These are phyloP conservation scores for Byssothecium circinans DNA, from an alignment of 2,329 filamentous ascomycete species.

Conservation along the genomic window DNA sequence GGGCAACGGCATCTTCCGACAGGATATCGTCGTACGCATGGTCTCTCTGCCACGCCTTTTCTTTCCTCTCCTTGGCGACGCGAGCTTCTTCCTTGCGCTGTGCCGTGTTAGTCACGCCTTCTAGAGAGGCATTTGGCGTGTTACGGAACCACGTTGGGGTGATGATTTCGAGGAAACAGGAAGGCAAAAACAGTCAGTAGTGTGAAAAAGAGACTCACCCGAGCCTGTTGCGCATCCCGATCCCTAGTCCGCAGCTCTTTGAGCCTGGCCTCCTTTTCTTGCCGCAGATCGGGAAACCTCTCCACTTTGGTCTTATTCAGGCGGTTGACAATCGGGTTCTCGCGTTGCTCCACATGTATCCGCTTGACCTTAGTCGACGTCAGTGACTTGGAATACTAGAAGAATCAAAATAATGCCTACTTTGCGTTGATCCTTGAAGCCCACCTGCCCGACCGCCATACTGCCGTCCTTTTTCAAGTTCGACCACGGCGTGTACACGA, in stretches of 20 bases:
- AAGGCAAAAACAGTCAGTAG: no score
- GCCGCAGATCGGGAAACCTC: slow-evolving; percentile 78
- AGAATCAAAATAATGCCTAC: no score
- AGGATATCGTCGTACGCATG: slow-evolving; percentile 96
- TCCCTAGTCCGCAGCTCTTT: slow-evolving; percentile 73
- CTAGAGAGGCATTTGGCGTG: no score
- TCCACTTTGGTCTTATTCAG: slow-evolving; percentile 96
- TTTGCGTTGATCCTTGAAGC: slow-evolving; percentile 85
- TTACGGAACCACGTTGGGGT: no score
- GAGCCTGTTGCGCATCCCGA: slow-evolving; percentile 60
- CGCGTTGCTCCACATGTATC: slow-evolving; percentile 74
- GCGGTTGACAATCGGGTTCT: slow-evolving; percentile 93
- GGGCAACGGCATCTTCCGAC: slow-evolving; percentile 75
- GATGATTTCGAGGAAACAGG: background rate
- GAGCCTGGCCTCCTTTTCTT: slow-evolving; percentile 77
- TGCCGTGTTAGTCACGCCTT: background rate
- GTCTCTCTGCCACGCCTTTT: slow-evolving; percentile 94
- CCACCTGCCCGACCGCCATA: slow-evolving; percentile 94
- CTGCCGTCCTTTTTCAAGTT: slow-evolving; percentile 94
- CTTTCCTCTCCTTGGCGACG: slow-evolving; percentile 76
- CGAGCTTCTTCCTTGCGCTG: slow-evolving; percentile 76
- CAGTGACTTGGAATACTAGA: no score
- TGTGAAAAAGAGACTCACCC: slow-evolving; percentile 59
- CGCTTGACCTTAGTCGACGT: slow-evolving; percentile 65
- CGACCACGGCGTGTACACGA: slow-evolving; percentile 98